Base-by-base conservation (phyloP, 768 basidiomycete genomes). In the Auricularia sp. region DNA sequence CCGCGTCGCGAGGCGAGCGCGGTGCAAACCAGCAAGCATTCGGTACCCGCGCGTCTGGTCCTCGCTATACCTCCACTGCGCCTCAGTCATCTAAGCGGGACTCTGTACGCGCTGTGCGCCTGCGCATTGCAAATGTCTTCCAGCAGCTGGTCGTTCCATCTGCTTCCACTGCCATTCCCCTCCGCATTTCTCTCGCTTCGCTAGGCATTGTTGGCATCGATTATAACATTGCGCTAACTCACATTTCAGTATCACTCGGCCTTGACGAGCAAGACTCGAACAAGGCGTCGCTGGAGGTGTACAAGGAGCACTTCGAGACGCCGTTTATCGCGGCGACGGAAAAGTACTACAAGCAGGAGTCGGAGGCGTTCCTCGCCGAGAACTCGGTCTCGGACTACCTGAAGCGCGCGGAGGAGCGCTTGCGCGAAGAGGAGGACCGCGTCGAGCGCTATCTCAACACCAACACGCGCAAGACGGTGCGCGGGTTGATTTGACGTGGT, bases 321-420 rank as follows among this genome's bases (percentile, higher is more conserved):
- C 91, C 93, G 0, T 98, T 99, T 81, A 82, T 98, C 67, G 81
- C 81, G 0, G 87, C 91, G 2, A 98, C 96, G 2, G 90, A 92
- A 74, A 85, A 84, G 63, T 97, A 93, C 75, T 99, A 98, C 81
- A 87, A 85, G 70, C 83, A 88, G 68, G 95, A 99, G 75, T 95
- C 93, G 0, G 88, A 93, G 68, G 82, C 87, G 3, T 99, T 93
- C 80, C 83, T 98, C 34, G 86, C 88, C 1, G 85, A 87, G 71
- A 93, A 93, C 77, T 89, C 83, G 64, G 88, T 98, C 61, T 90
- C 92, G 12, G 96, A 98, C 72, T 99, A 98, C 74, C 79, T 99
- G 73, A 93, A 87, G 78, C 95, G 91, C 75, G 95, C 93, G 0
- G 96, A 97, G 72, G 90, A 91, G 71, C 85, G 96, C 56, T 77